Conservation (phyloP, 2,329 filamentous ascomycete species). For the Trichoderma endophyticum region DNA sequence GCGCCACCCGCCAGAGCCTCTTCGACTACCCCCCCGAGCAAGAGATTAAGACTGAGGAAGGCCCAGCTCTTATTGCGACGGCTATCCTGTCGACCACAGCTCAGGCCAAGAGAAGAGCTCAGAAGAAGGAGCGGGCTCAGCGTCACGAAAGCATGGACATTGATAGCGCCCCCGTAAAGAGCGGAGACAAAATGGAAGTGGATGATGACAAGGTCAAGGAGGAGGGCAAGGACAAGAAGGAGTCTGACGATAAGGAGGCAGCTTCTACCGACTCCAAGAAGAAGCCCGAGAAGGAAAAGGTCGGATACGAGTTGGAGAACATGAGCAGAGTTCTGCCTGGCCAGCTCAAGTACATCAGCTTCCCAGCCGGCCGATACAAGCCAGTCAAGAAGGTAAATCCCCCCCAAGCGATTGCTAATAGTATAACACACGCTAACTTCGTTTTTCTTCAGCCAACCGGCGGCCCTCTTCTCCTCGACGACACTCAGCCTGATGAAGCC, state of each 20-base stretch:
- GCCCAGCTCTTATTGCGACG: slow-evolving; percentile 88
- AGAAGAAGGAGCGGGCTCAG: slow-evolving; percentile 89
- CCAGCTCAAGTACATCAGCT: slow-evolving; percentile 94
- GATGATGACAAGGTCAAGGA: slow-evolving; percentile 64
- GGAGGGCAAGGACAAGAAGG: slow-evolving; percentile 50
- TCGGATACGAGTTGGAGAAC: slow-evolving; percentile 93
- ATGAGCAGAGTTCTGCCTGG: slow-evolving; percentile 91
- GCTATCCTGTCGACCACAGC: slow-evolving; percentile 95
- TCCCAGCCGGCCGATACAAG: slow-evolving; percentile 85
- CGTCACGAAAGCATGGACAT: slow-evolving; percentile 94
- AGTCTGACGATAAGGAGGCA: slow-evolving; percentile 62
- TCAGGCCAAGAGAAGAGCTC: slow-evolving; percentile 90
- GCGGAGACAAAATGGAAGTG: slow-evolving; percentile 84
- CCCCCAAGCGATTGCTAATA: neutral
- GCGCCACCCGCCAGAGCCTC: slow-evolving; percentile 87
- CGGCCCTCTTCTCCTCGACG: slow-evolving; percentile 85
- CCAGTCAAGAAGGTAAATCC: slow-evolving; percentile 76
- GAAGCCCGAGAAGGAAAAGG: slow-evolving; percentile 92
- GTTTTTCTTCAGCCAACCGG: slow-evolving; percentile 71
- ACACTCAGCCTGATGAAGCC: slow-evolving; percentile 73
- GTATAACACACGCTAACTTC: slow-evolving; percentile 25
- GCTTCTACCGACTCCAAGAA: slow-evolving; percentile 67
- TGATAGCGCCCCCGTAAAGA: slow-evolving; percentile 64
- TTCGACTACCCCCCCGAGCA: slow-evolving; percentile 98
- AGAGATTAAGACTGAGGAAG: slow-evolving; percentile 91